Base-by-base conservation (phyloP, 371 early-diverging fungal species). In the Mortierella sp. region DNA sequence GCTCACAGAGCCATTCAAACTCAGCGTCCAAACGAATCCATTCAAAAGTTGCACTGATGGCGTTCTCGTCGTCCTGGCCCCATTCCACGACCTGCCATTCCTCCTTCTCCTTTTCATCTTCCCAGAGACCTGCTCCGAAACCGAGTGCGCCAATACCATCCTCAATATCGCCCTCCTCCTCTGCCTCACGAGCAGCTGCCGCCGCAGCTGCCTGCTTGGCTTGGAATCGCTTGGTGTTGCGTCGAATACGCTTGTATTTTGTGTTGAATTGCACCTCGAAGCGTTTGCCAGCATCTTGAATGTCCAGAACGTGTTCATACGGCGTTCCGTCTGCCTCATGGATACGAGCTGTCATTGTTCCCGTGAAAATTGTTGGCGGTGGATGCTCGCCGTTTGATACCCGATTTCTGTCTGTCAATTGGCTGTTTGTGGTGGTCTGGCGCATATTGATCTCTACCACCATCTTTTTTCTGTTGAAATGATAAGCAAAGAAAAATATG, bases 1-100 rank as follows among this genome's bases (percentile, higher is more conserved):
- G 91, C 8, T 90, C 81, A 77, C 96, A 96, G 16, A 98, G 81
- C 98, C 97, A 97, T 73, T 97, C 97, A 70, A 94, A 89, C 66
- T 98, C 98, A 2, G 98, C 95, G 84, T 99, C 99, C 66, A 98
- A 84, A 16, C 99, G 91, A 81, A 99, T 95, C 97, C 98, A 99
- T 70, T 98, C 98, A 68, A 99, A 93, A 28, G 96, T 95, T 0
- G 82, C 76, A 73, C 84, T 87, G 40, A 92, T 90, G 21, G 92
- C 86, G 72, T 93, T 91, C 52, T 94, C 92, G 74, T 93, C 94
- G 38, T 88, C 93, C 69, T 95, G 94, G 62, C 94, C 94, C 94
- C 94, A 95, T 85, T 95, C 95, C 5, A 91, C 86, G 6, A 94
- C 86, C 10, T 88, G 85, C 94, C 95, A 95, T 52, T 93, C 92